Base-by-base conservation (phyloP, 768 basidiomycete species). In the Suillus subaureus region DNA sequence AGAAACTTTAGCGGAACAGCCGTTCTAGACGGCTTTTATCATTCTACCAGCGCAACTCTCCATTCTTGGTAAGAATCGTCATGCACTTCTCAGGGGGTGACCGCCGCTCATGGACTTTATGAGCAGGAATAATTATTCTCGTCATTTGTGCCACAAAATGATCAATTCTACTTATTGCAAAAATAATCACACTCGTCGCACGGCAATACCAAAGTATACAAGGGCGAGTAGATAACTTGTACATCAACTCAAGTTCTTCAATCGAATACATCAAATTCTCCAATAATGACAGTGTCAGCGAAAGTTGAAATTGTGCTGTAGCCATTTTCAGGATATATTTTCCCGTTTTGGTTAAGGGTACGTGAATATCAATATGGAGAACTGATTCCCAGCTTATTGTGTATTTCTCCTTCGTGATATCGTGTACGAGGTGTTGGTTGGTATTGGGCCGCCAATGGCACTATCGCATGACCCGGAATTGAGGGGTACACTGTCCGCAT, bases 1-100 rank as follows among this genome's bases (percentile, higher is more conserved):
- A 3, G 84, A 88, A 58, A 78, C 83, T 9, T 71, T 87, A 62
- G 86, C 85, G 1, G 86, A 84, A 67, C 87, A 89, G 66, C 83
- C 85, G 0, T 87, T 87, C 65, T 86, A 71, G 57, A 40, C 9
- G 3, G 9, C 3, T 40, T 40, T 40, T 28, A 9, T 5, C 16
- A 54, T 33, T 54, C 16, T 18, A 23, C 23, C 21, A 35, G 6
- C 33, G 6, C 54, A 55, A n/a, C 21, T 13, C 31, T 55, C 33
- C 26, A 12, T 40, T 18, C 2, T 21, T 21, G 9, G 57, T 58
- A 39, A 40, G 57, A 21, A 21, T 28, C 39, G 6, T 58, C 39
- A 3, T 7, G 7, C 9, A 23, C 37, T 58, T 58, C 9, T 58
- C 57, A 58, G n/a, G 21, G 2, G 54, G 6, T 55, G 3, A 6